Evolutionary conservation across 768 basidiomycete species (phyloP).

Genomic region (Naganishia randhawae): DNA sequence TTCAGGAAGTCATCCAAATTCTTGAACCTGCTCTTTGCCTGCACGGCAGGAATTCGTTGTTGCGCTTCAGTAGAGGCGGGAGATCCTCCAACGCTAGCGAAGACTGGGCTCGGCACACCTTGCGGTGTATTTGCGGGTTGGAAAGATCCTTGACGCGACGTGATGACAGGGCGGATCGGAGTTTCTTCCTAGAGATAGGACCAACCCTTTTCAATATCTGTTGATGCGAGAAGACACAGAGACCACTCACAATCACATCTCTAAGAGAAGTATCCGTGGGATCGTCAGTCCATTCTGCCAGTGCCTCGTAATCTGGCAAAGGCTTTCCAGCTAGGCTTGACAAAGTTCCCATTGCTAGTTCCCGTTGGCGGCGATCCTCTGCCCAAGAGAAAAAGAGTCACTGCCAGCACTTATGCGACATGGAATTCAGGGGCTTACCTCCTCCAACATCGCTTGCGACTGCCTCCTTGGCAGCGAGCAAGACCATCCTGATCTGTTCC

Average conservation of each 20-base stretch:
- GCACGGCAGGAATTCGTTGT: not conserved
- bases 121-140: not conserved
- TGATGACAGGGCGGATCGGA: not conserved
- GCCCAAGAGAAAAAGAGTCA: not conserved
- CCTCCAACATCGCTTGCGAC: not conserved
- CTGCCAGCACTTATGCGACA: not conserved
- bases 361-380: not conserved
- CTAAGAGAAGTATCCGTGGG: conserved; percentile 76
- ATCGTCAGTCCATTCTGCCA: conserved; percentile 84
- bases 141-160: not conserved
- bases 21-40: conserved; percentile 39
- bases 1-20: conserved; percentile 49
- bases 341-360: conserved; percentile 60
- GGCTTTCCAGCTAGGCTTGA: conserved; percentile 61
- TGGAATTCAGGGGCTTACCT: not conserved
- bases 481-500: conserved; percentile 74
- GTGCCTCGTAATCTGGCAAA: conserved; percentile 56
- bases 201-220: not conserved
- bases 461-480: conserved; percentile 67
- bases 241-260: conserved; percentile 52
- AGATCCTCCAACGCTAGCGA: not conserved
- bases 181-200: not conserved
- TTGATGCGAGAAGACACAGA: not conserved
- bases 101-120: not conserved
- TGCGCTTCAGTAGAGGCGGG: not conserved